These are phyloP conservation scores for Powellomyces hirtus DNA, from an alignment of 192 early-diverging fungal genomes.

Conservation along the genomic window DNA sequence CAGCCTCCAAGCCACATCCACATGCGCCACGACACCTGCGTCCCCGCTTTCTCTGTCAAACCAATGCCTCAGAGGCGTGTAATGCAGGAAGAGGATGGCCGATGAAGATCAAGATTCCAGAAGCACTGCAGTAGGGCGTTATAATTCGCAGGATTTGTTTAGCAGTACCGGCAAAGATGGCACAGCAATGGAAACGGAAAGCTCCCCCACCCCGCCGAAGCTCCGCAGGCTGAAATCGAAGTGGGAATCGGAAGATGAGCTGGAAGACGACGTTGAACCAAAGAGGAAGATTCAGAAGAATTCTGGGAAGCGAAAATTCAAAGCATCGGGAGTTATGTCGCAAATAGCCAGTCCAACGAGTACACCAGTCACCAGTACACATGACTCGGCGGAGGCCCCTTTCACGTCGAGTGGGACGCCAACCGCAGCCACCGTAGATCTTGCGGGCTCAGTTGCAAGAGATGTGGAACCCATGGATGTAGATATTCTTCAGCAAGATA, in stretches of 20 bases:
- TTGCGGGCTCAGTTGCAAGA: neutral
- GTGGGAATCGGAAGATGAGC: constrained; percentile 12
- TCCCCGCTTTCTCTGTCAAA: too few relatives aligned
- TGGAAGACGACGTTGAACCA: neutral
- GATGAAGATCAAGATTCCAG: too few relatives aligned
- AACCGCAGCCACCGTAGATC: neutral
- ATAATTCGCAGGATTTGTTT: too few relatives aligned
- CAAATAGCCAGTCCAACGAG: neutral
- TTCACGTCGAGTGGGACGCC: neutral
- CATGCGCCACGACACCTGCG: too few relatives aligned
- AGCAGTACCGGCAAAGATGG: too few relatives aligned
- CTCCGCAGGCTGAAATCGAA: constrained; percentile 6
- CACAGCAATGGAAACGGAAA: too few relatives aligned
- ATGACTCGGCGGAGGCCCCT: neutral
- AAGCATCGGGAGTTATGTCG: neutral
- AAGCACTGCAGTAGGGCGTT: too few relatives aligned
- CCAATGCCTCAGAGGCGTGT: too few relatives aligned
- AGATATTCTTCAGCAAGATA: neutral
- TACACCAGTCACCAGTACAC: neutral
- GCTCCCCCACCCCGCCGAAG: too few relatives aligned
- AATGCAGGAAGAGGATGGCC: too few relatives aligned
- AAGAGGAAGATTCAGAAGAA: neutral
- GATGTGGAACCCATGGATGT: neutral
- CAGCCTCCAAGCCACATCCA: too few relatives aligned
- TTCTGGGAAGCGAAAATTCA: neutral